Evolutionary conservation across 163 green algal genomes (phyloP).

Genomic region (Scenedesmus sp.): DNA sequence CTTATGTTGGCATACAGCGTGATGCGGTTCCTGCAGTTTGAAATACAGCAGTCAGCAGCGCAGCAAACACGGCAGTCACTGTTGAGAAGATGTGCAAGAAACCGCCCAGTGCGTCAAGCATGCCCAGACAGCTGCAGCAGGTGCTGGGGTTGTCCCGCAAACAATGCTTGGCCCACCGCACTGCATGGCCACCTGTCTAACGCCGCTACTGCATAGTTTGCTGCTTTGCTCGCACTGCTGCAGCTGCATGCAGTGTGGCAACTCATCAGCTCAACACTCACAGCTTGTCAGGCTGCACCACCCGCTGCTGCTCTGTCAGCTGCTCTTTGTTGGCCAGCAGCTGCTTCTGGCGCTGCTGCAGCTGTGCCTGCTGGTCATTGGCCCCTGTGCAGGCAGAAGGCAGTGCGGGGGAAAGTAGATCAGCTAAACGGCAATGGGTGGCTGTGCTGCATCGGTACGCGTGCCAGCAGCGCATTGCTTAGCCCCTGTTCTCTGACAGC

Average conservation of each 20-base stretch:
- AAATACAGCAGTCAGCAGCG: neutral
- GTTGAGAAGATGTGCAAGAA: neutral
- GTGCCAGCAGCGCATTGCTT: neutral
- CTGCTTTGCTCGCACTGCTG: neutral
- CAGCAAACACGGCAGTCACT: neutral
- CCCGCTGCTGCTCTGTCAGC: constrained; percentile 7
- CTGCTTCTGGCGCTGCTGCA: constrained; percentile 35
- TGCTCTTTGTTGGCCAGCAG: constrained; percentile 11
- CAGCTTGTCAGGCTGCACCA: constrained; percentile 50
- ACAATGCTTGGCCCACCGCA: neutral
- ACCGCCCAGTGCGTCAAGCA: neutral
- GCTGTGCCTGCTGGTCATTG: constrained; percentile 22
- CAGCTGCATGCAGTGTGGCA: neutral
- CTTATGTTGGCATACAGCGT: constrained; percentile 48
- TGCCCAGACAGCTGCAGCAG: too few species aligned
- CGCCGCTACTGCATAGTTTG: neutral
- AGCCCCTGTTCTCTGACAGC: neutral
- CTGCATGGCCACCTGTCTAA: neutral
- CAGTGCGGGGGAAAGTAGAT: neutral
- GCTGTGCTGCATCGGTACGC: neutral
- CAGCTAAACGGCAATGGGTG: neutral
- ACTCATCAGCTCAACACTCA: neutral
- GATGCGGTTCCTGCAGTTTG: constrained; percentile 28
- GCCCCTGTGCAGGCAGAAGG: constrained; percentile 9
- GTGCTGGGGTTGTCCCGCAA: too few species aligned